Conservation (phyloP, 768 basidiomycete species). For the Leccinum broughii region DNA sequence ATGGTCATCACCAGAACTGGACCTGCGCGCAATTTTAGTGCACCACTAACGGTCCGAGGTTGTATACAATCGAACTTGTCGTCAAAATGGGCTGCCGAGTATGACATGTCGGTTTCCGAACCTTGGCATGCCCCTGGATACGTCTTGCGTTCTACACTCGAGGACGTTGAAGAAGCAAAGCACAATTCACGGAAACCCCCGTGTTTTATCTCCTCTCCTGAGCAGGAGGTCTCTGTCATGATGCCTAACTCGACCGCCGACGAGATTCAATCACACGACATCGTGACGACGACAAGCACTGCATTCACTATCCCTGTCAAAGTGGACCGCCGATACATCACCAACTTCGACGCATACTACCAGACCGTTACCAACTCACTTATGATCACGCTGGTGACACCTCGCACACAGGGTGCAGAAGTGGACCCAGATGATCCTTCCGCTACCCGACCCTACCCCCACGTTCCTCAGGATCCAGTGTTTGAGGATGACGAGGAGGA, state of each 20-base stretch:
- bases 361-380: background rate
- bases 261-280: background rate
- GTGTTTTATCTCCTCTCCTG: background rate
- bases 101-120: background rate
- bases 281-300: background rate
- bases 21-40: background rate
- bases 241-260: background rate
- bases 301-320: background rate
- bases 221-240: background rate
- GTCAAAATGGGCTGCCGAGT: background rate
- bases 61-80: background rate
- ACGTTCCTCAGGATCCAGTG: background rate
- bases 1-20: background rate
- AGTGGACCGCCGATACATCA: background rate
- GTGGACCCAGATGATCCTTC: background rate
- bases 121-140: background rate
- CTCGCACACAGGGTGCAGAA: background rate
- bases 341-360: conserved; percentile 7
- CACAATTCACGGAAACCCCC: too few relatives aligned
- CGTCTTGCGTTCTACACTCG: background rate
- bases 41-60: background rate
- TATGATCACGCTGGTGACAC: background rate
- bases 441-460: background rate
- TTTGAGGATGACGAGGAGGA: conserved; percentile 7
- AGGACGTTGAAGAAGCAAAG: background rate